Conservation (phyloP, 345 rosid species). For the Populus deltoides region DNA sequence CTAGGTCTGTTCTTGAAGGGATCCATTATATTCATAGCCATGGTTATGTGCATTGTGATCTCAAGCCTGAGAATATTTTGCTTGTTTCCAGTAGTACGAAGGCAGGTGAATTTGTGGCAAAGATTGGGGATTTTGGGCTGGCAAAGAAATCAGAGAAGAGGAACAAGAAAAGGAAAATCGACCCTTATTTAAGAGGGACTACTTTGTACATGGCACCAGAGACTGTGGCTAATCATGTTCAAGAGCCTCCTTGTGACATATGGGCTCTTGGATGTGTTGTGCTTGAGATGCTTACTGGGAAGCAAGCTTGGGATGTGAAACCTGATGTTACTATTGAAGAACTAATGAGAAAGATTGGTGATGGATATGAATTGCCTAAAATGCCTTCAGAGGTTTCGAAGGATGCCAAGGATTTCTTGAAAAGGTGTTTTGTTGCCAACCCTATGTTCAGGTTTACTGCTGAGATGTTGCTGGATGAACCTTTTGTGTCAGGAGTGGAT, state of each 20-base stretch:
- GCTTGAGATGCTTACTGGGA: constrained; percentile 72
- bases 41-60: constrained; percentile 73
- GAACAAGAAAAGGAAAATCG: constrained; percentile 11
- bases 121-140: constrained; percentile 77
- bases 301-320: constrained; percentile 51
- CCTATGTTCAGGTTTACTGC: constrained; percentile 63
- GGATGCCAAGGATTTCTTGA: constrained; percentile 67
- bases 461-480: constrained; percentile 70
- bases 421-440: constrained; percentile 57
- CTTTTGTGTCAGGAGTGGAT: constrained; percentile 47
- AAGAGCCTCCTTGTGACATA: constrained; percentile 70
- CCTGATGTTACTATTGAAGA: constrained; percentile 31
- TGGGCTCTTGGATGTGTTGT: constrained; percentile 86
- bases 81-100: constrained; percentile 42
- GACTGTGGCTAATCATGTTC: constrained; percentile 48
- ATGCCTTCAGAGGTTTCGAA: constrained; percentile 58
- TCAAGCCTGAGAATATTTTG: constrained; percentile 58
- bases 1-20: constrained; percentile 55
- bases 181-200: constrained; percentile 55
- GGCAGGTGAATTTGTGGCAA: constrained; percentile 22
- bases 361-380: constrained; percentile 49
- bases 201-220: constrained; percentile 82
- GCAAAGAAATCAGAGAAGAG: constrained; percentile 42
- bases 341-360: constrained; percentile 57
- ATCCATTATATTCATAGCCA: constrained; percentile 50